These are phyloP conservation scores for Auricularia sp. DNA, from an alignment of 768 basidiomycete genomes.

Conservation along the genomic window DNA sequence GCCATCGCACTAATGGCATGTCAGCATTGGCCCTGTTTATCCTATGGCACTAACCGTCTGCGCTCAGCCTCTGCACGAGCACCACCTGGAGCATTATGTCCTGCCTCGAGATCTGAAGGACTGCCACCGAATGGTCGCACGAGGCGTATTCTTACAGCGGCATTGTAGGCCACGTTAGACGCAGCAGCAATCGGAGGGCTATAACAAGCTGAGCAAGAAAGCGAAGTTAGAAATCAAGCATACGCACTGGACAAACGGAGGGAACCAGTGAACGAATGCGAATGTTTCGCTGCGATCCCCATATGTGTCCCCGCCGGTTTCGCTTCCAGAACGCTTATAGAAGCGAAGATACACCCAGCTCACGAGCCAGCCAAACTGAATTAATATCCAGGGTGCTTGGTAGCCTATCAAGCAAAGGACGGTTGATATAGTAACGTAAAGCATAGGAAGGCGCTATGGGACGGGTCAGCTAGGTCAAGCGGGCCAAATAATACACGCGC, in stretches of 20 bases:
- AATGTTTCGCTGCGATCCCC: constrained; percentile 97
- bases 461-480: not conserved
- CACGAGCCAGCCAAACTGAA: constrained; percentile 99
- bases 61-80: constrained; percentile 95
- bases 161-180: constrained; percentile 55
- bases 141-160: constrained; percentile 53
- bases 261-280: constrained; percentile 92
- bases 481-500: constrained; percentile 28
- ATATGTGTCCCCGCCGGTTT: constrained; percentile 53
- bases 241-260: constrained; percentile 84
- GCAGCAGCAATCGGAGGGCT: constrained; percentile 43
- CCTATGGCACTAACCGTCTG: constrained; percentile 51
- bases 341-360: constrained; percentile 94
- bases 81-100: constrained; percentile 65
- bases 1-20: constrained; percentile 67
- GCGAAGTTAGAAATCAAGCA: not conserved
- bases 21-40: constrained; percentile 8
- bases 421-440: constrained; percentile 83
- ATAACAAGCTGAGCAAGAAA: constrained; percentile 6
- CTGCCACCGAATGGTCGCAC: constrained; percentile 48
- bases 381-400: constrained; percentile 84
- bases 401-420: constrained; percentile 73
- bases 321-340: constrained; percentile 78
- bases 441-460: constrained; percentile 83
- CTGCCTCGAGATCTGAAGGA: constrained; percentile 58